Evolutionary conservation across 306 rosid species (phyloP), one percentile per base, ranked within the genome.

Genomic region (Malus domestica): DNA sequence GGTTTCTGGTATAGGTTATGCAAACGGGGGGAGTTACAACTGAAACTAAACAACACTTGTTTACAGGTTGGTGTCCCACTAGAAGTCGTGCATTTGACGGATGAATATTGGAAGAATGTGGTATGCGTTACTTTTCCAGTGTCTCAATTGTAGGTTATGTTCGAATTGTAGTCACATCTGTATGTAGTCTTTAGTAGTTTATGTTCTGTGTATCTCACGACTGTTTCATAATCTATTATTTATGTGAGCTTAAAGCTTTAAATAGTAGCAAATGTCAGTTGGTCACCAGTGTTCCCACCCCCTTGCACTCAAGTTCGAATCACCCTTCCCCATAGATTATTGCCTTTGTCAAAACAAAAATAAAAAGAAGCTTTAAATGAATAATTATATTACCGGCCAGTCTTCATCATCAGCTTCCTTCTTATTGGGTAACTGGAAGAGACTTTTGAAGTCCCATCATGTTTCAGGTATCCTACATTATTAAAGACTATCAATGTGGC

Each of bases 21-120:
- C 22, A 62, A 25, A 52, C 67, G 62, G 55, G 14, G 68, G 30
- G 5, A 20, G 20, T 84, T 81, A 51, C 57, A 22, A 68, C 66
- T 44, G 78, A 60, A 63, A 23, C 38, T 42, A 60, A 71, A 67
- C n/a, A 61, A 40, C 46, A 19, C 65, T 79, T 67, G 49, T 73
- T 77, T 80, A 32, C 90, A 92, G 97, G 86, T 92, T 85, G 86
- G 76, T 42, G 92, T 90, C 68, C 97, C 97, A 1, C 85, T 92
- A 52, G 93, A 92, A 89, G 93, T 95, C 49, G 97, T 92, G 78
- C 98, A 92, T 84, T 90, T 92, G 89, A 95, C 97, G 0, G 92
- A 95, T 81, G 96, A 95, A 82, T 95, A 95, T 82, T 95, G 98
- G 98, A 83, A 86, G 79, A 84, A 87, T 69, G 97, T 95, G 96